phyloP scores from a whole-genome alignment of 148 eudicot genomes.

The Arbutus unedo region DNA sequence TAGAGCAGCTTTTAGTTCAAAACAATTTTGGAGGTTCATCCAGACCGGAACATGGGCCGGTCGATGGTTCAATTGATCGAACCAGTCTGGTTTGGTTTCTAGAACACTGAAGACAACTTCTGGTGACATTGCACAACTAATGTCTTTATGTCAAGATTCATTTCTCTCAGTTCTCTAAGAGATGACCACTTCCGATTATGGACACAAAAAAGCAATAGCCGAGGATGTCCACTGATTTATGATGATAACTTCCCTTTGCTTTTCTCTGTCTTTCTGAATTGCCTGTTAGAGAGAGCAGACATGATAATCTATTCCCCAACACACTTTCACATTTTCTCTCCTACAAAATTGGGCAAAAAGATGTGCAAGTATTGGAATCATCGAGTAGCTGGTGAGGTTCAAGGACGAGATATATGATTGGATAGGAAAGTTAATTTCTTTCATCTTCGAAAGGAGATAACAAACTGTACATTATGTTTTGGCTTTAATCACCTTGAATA shows the following conservation, averaged over 20 bases:
- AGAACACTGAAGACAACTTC: not conserved
- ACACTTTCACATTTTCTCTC: not conserved
- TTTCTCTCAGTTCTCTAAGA: not conserved
- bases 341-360: not conserved
- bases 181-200: not conserved
- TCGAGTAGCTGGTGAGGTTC: not conserved
- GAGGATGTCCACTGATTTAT: slow-evolving; percentile 4
- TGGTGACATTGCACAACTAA: not conserved
- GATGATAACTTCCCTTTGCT: not conserved
- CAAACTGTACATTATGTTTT: not conserved
- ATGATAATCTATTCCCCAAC: not conserved
- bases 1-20: no score
- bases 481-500: no score
- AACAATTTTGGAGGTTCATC: no score
- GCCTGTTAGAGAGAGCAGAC: not conserved
- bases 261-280: not conserved
- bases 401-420: not conserved
- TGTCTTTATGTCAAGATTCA: not conserved
- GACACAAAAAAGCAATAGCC: not conserved
- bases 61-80: no score
- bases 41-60: no score
- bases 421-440: not conserved
- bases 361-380: not conserved
- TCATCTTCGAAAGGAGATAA: not conserved
- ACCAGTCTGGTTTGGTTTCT: no score